Conservation (phyloP, 179 eudicot species). For the Beta macrorhiza region DNA sequence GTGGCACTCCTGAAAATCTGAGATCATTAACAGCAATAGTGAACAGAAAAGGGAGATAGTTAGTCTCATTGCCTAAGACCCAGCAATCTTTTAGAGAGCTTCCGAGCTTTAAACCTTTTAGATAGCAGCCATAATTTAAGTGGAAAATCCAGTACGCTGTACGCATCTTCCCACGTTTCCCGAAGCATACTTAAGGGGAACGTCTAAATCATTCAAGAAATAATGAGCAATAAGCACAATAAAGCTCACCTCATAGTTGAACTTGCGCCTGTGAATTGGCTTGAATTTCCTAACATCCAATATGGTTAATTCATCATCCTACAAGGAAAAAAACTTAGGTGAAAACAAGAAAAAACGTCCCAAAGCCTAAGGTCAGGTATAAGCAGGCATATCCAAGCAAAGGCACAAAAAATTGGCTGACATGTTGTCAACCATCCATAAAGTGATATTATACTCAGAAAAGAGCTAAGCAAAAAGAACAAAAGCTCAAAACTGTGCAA, state of each 20-base stretch:
- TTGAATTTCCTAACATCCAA: constrained; percentile 94
- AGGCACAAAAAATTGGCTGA: neutral
- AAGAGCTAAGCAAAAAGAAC: neutral
- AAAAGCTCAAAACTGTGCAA: constrained; percentile 4
- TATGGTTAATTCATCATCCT: constrained; percentile 94
- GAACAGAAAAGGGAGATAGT: neutral
- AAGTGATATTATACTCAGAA: neutral
- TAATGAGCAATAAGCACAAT: neutral
- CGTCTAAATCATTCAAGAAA: neutral
- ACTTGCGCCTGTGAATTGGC: constrained; percentile 85
- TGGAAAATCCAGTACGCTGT: neutral
- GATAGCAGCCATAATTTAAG: neutral
- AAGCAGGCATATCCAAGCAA: constrained; percentile 1
- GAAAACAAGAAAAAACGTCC: neutral
- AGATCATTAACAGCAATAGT: neutral
- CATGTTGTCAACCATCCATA: constrained; percentile 7
- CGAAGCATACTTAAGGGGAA: neutral
- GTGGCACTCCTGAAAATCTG: neutral
- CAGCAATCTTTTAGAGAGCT: neutral
- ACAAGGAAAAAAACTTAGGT: constrained; percentile 4
- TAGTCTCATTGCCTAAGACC: neutral
- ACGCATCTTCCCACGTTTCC: neutral
- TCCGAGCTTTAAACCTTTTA: constrained; percentile 1
- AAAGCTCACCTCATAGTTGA: constrained; percentile 73
- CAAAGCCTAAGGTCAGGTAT: neutral